A percentile compares a stretch with the other conserved stretches of the same genome.
phyloP scores from a whole-genome alignment of 2,329 filamentous ascomycete species.

The Claviceps pazoutovae region DNA sequence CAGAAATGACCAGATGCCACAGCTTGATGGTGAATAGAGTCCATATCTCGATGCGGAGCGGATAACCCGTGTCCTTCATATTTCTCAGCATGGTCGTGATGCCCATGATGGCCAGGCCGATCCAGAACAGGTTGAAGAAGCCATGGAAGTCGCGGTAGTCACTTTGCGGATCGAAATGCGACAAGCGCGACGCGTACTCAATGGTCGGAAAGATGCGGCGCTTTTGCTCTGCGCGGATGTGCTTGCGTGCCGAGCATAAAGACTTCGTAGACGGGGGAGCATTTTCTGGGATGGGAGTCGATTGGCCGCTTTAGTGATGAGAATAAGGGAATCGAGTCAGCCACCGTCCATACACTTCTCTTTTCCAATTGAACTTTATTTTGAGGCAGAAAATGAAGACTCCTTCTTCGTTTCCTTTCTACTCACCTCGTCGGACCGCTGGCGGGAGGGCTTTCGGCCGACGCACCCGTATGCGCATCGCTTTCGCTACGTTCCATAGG shows the following conservation, averaged over 20 bases:
- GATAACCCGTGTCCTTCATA: slow-evolving; percentile 82
- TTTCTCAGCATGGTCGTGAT: slow-evolving; percentile 89
- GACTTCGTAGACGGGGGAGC: slow-evolving; percentile 85
- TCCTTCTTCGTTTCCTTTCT: background rate
- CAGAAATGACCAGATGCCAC: slow-evolving; percentile 71
- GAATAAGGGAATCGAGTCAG: background rate
- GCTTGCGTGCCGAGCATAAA: slow-evolving; percentile 71
- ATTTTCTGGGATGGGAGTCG: slow-evolving; percentile 74
- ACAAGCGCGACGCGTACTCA: slow-evolving; percentile 79
- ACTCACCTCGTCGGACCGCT: slow-evolving; percentile 33
- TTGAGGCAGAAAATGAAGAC: background rate
- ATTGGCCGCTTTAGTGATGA: slow-evolving; percentile 47
- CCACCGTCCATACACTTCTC: background rate
- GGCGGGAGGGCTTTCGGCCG: slow-evolving; percentile 18
- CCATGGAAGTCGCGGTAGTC: slow-evolving; percentile 91
- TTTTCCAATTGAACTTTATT: background rate
- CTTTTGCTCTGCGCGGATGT: slow-evolving; percentile 66
- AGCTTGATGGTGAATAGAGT: slow-evolving; percentile 76
- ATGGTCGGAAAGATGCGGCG: slow-evolving; percentile 84
- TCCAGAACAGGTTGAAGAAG: slow-evolving; percentile 98
- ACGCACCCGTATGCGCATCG: slow-evolving; percentile 20
- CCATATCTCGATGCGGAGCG: slow-evolving; percentile 78
- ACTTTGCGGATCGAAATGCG: slow-evolving; percentile 85
- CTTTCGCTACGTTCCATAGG: slow-evolving; percentile 20
- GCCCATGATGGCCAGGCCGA: slow-evolving; percentile 91